Evolutionary conservation across 768 basidiomycete genomes (phyloP), one percentile per base, ranked within the genome.

Genomic region (Trametes elegans): DNA sequence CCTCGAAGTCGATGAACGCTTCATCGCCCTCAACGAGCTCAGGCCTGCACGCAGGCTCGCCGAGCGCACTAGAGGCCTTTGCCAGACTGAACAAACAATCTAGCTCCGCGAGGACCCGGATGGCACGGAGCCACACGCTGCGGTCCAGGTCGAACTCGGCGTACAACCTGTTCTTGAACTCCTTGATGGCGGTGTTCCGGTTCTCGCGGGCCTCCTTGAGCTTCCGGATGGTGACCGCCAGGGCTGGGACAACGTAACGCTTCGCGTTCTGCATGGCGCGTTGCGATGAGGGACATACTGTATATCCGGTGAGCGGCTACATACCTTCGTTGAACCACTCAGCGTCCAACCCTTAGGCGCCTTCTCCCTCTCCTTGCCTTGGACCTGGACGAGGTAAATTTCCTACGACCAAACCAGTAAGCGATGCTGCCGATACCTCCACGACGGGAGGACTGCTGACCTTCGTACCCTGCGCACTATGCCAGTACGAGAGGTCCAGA

Each of bases 151-250:
- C 90, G 63, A 95, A 94, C 70, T 93, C 90, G 26, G 76, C 80
- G 62, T 79, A 96, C 16, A 95, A 73, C 34, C 85, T 81, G 65
- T 76, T 80, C 67, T 87, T 90, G 76, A 98, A 99, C 9, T 82
- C 79, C 68, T 88, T 93, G 72, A 93, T 83, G 6, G 85, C 84
- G 2, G 82, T 79, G 56, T 78, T 89, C 35, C 88, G 85, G 52
- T 84, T 92, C 71, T 99, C 97, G 36, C 92, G 83, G 3, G 93
- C 94, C 72, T 99, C 97, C 71, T 98, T 98, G 28, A 97, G 77
- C 53, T 83, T 73, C 18, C 92, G 85, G 47, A 98, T 81, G 27
- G 83, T 83, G 5, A 79, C 64, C 53, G 84, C 81, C 2, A 93
- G 79, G 23, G 87, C 77, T 1, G 87, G 86, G 5, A 93, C 87